Evolutionary conservation across 257 asterid species (phyloP).

Genomic region (Ilex asprella): DNA sequence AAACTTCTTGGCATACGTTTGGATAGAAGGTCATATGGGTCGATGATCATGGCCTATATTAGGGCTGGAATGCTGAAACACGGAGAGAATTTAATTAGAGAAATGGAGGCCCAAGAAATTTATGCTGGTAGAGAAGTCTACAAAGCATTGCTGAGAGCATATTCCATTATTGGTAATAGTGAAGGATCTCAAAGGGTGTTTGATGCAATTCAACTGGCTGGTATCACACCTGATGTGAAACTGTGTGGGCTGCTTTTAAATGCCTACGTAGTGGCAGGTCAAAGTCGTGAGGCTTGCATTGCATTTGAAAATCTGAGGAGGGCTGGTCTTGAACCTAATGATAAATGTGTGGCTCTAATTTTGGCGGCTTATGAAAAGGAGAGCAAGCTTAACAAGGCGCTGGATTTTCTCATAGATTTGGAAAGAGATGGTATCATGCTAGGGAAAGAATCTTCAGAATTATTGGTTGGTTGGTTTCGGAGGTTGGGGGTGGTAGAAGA

Average conservation of each 20-base stretch:
- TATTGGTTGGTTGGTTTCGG: constrained; percentile 59
- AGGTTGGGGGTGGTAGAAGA: constrained; percentile 75
- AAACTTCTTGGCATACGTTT: constrained; percentile 59
- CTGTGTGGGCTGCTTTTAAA: constrained; percentile 77
- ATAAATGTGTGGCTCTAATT: constrained; percentile 67
- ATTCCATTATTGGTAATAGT: constrained; percentile 69
- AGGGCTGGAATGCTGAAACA: constrained; percentile 53
- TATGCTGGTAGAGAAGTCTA: constrained; percentile 82
- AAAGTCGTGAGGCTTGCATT: constrained; percentile 50
- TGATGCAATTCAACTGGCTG: constrained; percentile 66
- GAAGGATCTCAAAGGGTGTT: constrained; percentile 74
- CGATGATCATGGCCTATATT: constrained; percentile 84
- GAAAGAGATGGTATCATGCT: constrained; percentile 44
- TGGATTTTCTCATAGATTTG: constrained; percentile 48
- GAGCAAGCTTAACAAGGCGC: constrained; percentile 52
- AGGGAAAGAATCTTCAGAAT: constrained; percentile 62
- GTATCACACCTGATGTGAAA: constrained; percentile 64
- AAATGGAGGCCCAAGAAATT: constrained; percentile 60
- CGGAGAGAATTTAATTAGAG: constrained; percentile 55
- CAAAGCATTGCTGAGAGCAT: constrained; percentile 76
- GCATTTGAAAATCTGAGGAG: constrained; percentile 61
- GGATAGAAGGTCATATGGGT: constrained; percentile 79
- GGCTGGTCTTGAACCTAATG: constrained; percentile 62
- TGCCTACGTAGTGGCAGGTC: constrained; percentile 61
- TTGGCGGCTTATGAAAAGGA: constrained; percentile 60